Conservation (phyloP, 1,284 basidiomycete species). For the Trichosporon ovoides region DNA sequence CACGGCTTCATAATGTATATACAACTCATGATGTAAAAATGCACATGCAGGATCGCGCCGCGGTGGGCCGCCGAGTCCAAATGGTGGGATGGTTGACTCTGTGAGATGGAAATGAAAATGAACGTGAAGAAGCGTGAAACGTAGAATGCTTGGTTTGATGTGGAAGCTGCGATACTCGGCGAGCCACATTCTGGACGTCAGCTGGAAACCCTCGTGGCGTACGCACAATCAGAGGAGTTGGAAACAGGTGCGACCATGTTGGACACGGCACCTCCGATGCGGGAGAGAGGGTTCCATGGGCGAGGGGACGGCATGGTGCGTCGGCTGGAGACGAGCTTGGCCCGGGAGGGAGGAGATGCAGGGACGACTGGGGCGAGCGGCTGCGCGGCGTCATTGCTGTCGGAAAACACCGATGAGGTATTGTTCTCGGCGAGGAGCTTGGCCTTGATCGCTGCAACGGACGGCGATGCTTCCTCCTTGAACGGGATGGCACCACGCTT, state of each 20-base stretch:
- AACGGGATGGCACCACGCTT: background rate
- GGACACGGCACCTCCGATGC: background rate
- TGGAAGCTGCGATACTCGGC: background rate
- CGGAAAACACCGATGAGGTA: background rate
- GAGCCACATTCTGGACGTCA: background rate
- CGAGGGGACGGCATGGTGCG: background rate
- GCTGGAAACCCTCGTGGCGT: too few species aligned
- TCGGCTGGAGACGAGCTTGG: background rate
- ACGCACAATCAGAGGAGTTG: background rate
- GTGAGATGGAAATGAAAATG: background rate
- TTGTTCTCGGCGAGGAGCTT: background rate
- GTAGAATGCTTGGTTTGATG: background rate
- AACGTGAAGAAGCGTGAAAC: too few species aligned
- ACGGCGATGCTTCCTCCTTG: background rate
- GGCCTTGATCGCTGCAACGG: too few species aligned
- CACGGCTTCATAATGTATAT: slow-evolving; percentile 2
- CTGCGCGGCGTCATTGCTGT: background rate
- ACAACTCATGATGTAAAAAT: slow-evolving; percentile 1
- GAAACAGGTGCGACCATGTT: background rate
- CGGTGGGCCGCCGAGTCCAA: background rate
- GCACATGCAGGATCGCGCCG: slow-evolving; percentile 1
- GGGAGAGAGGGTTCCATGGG: background rate
- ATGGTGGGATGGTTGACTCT: background rate
- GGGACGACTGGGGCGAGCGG: background rate
- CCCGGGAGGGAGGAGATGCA: background rate